phyloP scores from a whole-genome alignment of 2,329 filamentous ascomycete species.

The Dactylonectria macrodidyma region DNA sequence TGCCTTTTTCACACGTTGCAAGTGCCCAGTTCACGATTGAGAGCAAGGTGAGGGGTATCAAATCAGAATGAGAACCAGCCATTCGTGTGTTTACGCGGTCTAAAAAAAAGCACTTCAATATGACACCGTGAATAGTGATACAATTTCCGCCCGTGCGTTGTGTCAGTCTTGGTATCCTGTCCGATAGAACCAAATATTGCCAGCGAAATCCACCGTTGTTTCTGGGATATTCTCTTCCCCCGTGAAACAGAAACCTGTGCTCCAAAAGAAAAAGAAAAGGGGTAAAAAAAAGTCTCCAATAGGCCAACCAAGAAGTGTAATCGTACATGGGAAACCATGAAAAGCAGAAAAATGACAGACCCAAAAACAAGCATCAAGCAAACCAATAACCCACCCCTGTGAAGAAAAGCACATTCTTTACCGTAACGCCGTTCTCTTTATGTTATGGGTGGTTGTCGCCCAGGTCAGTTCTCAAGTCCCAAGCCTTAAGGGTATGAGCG shows the following conservation, averaged over 20 bases:
- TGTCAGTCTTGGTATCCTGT: conserved; percentile 45
- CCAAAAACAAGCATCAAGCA: conserved; percentile 31
- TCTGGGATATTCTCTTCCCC: conserved; percentile 25
- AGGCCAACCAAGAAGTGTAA: conserved; percentile 47
- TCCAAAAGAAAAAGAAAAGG: conserved; percentile 33
- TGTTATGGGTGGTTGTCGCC: conserved; percentile 33
- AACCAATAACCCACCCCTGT: conserved; percentile 14
- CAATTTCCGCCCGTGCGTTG: conserved; percentile 38
- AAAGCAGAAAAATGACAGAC: conserved; percentile 26
- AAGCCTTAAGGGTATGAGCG: conserved; percentile 7
- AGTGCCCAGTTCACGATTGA: conserved; percentile 24
- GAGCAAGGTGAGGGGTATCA: neutral
- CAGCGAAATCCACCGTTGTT: conserved; percentile 22
- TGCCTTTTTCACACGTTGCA: conserved; percentile 19
- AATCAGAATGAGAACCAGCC: conserved; percentile 30
- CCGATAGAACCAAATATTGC: conserved; percentile 20
- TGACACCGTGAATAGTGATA: conserved; percentile 51
- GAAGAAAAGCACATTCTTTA: conserved; percentile 25
- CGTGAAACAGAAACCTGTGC: conserved; percentile 29
- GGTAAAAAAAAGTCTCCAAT: conserved; percentile 21
- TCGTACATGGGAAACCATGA: conserved; percentile 52
- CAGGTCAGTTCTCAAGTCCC: conserved; percentile 31
- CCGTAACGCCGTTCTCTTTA: conserved; percentile 36
- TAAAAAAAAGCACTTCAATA: conserved; percentile 33
- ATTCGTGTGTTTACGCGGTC: conserved; percentile 29